Base-by-base conservation (phyloP, 2,329 filamentous ascomycete genomes). In the Colletotrichum brevisporum region DNA sequence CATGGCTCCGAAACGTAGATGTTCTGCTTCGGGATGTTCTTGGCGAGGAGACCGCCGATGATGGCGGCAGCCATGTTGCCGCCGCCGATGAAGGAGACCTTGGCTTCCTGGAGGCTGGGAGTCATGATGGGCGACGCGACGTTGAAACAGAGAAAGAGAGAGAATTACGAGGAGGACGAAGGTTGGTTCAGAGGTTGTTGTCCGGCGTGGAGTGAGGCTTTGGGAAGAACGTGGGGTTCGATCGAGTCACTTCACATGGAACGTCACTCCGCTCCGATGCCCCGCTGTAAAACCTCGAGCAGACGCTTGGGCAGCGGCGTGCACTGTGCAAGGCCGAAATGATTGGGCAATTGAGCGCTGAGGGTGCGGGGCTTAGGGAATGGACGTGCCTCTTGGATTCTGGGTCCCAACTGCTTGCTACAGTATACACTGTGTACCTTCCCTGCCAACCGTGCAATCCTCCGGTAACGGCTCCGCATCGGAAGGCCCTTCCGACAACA, bases 11-110 rank as follows among this genome's bases (percentile, higher is more conserved):
- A 80, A 63, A 86, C 84, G 75, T 73, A 78, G 75, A 86, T 82
- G 77, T 84, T 81, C 62, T 78, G 74, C 74, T 82, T 81, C 72
- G 79, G 67, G 73, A 83, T 81, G 75, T 79, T 79, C 72, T 83
- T 82, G 67, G 77, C 77, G 31, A 83, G 74, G 24, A 86, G 82
- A 58, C 84, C 84, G 21, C 83, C 81, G 71, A 86, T 85, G 73
- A 86, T 86, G 79, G 84, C 84, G 62, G 79, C 80, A 67, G 83
- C 84, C 84, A 86, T 86, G 78, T 86, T 86, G 73, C 84, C 84
- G 70, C 84, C 84, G 67, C 83, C 83, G 18, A 69, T 65, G 60
- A 69, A 69, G 43, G 39, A 41, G 54, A 69, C 36, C 41, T 69
- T 64, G 50, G 60, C 61, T 58, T 59, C 50, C 48, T 69, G 60